phyloP scores from a whole-genome alignment of 371 early-diverging fungal genomes.

The Rhizopus arrhizus region DNA sequence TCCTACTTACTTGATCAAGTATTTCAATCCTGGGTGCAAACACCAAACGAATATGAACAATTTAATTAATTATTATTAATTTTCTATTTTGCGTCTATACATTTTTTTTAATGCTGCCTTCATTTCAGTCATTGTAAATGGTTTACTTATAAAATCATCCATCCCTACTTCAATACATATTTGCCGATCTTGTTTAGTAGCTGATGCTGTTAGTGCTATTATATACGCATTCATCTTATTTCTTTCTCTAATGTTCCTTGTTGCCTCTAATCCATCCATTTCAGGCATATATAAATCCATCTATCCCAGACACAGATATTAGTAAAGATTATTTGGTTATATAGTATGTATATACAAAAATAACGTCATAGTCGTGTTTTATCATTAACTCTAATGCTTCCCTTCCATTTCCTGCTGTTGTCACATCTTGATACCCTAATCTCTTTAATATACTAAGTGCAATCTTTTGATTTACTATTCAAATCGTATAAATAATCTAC shows the following conservation, averaged over 20 bases:
- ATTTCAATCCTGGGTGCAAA: conserved; percentile 60
- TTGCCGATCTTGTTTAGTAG: conserved; percentile 57
- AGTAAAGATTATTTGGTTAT: not conserved
- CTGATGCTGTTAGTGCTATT: conserved; percentile 64
- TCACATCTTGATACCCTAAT: conserved; percentile 55
- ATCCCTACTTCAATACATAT: conserved; percentile 65
- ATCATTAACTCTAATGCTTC: conserved; percentile 53
- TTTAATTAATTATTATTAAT: conserved; percentile 12
- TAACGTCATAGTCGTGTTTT: conserved; percentile 42
- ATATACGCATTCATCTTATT: conserved; percentile 41
- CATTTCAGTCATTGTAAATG: conserved; percentile 62
- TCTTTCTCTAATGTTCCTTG: conserved; percentile 40
- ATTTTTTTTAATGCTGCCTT: conserved; percentile 43
- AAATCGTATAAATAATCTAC: not conserved
- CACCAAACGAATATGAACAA: conserved; percentile 41
- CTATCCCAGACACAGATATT: conserved; percentile 11
- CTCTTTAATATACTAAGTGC: conserved; percentile 59
- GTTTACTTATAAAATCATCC: conserved; percentile 67
- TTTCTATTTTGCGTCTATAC: conserved; percentile 1
- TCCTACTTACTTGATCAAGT: conserved; percentile 42
- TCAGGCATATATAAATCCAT: conserved; percentile 60
- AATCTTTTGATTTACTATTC: conserved; percentile 59
- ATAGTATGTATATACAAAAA: conserved; percentile 35
- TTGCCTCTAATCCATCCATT: conserved; percentile 55
- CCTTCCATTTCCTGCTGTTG: conserved; percentile 57